A percentile compares a stretch with the other conserved stretches of the same genome.
phyloP scores from a whole-genome alignment of 1,284 basidiomycete species.

The Tilletia setariae region DNA sequence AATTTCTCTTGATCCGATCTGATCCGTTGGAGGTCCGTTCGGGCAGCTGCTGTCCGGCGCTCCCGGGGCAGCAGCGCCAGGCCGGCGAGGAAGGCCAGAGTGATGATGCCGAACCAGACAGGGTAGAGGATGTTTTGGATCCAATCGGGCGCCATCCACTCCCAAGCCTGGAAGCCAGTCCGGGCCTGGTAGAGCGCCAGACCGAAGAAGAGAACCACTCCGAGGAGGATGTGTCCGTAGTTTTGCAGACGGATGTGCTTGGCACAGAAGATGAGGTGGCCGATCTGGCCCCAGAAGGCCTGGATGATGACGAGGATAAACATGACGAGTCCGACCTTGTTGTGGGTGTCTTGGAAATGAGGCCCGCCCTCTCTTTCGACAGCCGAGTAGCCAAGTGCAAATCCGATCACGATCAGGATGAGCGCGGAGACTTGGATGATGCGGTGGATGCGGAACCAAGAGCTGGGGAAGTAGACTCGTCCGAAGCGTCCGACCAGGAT shows the following conservation, averaged over 20 bases:
- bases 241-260: conserved; percentile 18
- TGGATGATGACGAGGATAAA: conserved; percentile 66
- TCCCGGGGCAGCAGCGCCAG: not conserved
- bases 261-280: conserved; percentile 60
- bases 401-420: conserved; percentile 62
- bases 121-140: conserved; percentile 28
- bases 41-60: not conserved
- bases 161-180: conserved; percentile 34
- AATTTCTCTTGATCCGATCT: too few relatives aligned
- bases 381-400: conserved; percentile 61
- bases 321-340: conserved; percentile 64
- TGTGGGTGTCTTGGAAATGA: conserved; percentile 28
- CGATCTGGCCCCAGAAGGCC: conserved; percentile 62
- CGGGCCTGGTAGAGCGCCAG: conserved; percentile 34
- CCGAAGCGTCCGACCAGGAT: conserved; percentile 64
- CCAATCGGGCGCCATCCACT: conserved; percentile 27
- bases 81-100: not conserved
- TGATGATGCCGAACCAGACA: not conserved
- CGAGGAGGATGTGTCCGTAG: conserved; percentile 34
- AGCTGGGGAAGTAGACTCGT: conserved; percentile 59
- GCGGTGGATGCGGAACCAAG: conserved; percentile 65
- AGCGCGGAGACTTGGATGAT: conserved; percentile 58
- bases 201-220: conserved; percentile 26
- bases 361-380: conserved; percentile 17
- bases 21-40: too few relatives aligned